phyloP scores from a whole-genome alignment of 1,284 basidiomycete species.

The Papiliotrema fonsecae region DNA sequence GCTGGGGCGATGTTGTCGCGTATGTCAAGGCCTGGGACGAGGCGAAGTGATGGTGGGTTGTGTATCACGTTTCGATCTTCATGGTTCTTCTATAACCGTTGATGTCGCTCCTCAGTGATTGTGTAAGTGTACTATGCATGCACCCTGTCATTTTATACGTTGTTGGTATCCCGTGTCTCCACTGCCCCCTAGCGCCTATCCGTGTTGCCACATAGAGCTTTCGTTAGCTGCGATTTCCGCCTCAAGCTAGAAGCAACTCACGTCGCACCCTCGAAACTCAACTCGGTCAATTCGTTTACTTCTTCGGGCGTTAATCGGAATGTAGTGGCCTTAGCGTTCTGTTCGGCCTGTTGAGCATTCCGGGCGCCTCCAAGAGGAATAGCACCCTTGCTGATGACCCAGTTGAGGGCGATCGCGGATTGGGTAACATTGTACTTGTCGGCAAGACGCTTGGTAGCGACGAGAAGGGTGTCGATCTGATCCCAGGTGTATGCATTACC shows the following conservation, averaged over 20 bases:
- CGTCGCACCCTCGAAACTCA: conserved; percentile 26
- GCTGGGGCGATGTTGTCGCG: conserved; percentile 29
- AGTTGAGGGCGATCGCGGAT: conserved; percentile 43
- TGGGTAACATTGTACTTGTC: conserved; percentile 34
- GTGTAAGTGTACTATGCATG: too few species aligned
- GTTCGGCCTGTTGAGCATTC: conserved; percentile 38
- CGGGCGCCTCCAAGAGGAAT: conserved; percentile 47
- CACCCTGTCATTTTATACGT: too few species aligned
- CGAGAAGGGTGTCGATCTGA: conserved; percentile 38
- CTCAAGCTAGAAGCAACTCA: conserved; percentile 8
- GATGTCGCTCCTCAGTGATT: too few species aligned
- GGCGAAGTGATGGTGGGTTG: conserved; percentile 1
- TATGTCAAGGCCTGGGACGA: conserved; percentile 35
- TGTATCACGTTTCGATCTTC: too few species aligned
- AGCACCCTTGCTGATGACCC: conserved; percentile 46
- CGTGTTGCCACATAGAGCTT: too few species aligned
- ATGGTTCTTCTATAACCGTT: too few species aligned
- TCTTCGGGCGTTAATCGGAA: conserved; percentile 23
- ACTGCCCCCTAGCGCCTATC: too few species aligned
- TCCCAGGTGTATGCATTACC: conserved; percentile 25
- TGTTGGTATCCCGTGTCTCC: too few species aligned
- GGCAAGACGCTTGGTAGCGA: conserved; percentile 31
- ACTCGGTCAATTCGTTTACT: conserved; percentile 12
- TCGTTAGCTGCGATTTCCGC: not conserved
- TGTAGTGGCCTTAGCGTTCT: conserved; percentile 32